Evolutionary conservation across 2,329 filamentous ascomycete genomes (phyloP).

Genomic region (Penicillium polonicum): DNA sequence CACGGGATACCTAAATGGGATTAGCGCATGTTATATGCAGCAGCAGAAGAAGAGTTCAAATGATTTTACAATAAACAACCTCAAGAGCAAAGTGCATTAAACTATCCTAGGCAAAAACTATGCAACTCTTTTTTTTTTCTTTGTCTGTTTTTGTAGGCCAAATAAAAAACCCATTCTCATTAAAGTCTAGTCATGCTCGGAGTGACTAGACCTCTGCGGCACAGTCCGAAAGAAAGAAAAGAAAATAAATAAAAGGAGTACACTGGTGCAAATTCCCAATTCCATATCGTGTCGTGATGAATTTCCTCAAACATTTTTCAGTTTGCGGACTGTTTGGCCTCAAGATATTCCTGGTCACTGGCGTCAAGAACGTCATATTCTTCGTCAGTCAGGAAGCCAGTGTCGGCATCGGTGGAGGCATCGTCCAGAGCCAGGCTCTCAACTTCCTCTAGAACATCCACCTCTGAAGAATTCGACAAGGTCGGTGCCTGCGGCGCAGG

Average conservation of each 20-base stretch:
- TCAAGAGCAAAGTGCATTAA: slow-evolving; percentile 13
- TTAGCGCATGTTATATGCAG: not conserved
- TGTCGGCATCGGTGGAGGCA: slow-evolving; percentile 52
- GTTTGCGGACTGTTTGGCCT: slow-evolving; percentile 39
- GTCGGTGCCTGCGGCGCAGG: slow-evolving; percentile 35
- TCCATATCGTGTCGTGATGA: slow-evolving; percentile 15
- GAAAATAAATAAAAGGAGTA: slow-evolving; percentile 5
- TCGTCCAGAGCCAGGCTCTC: slow-evolving; percentile 57
- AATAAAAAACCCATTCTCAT: slow-evolving; percentile 14
- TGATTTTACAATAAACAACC: not conserved
- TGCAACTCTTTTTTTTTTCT: slow-evolving; percentile 12
- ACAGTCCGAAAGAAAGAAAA: slow-evolving; percentile 10
- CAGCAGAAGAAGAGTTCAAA: not conserved
- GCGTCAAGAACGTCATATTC: slow-evolving; percentile 97
- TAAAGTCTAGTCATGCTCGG: slow-evolving; percentile 18
- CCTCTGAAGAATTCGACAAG: slow-evolving; percentile 50
- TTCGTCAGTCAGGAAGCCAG: slow-evolving; percentile 90
- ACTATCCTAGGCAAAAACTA: slow-evolving; percentile 14
- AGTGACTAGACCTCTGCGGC: slow-evolving; percentile 14
- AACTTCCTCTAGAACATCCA: slow-evolving; percentile 53
- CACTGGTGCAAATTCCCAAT: slow-evolving; percentile 22
- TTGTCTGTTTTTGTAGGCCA: slow-evolving; percentile 5
- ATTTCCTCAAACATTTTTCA: slow-evolving; percentile 2
- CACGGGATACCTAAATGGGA: not conserved
- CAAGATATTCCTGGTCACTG: slow-evolving; percentile 79